These are phyloP conservation scores for Stevia rebaudiana DNA, from an alignment of 140 eudicot genomes.

Conservation along the genomic window DNA sequence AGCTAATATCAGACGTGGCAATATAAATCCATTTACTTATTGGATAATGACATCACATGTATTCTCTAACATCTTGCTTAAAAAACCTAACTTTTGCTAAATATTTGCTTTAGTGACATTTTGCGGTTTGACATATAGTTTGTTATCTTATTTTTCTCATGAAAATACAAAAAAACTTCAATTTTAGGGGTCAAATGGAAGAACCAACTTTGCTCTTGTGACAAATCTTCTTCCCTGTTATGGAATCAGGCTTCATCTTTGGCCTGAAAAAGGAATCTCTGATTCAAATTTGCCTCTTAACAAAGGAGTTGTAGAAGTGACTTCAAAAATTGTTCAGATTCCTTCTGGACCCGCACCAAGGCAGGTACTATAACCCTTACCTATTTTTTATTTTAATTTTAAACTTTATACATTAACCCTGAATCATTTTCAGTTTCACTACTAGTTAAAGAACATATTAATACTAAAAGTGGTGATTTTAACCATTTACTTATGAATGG, in stretches of 20 bases:
- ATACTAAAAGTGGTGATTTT: not conserved
- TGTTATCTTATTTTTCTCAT: not conserved
- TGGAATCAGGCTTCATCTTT: slow-evolving; percentile 90
- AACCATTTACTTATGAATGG: not conserved
- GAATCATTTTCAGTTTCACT: not conserved
- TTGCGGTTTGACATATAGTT: slow-evolving; percentile 5
- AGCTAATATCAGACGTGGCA: not conserved
- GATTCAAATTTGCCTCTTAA: slow-evolving; percentile 41
- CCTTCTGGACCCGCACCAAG: slow-evolving; percentile 99
- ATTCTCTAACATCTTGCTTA: not conserved
- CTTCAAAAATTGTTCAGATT: slow-evolving; percentile 69
- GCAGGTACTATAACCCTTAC: slow-evolving; percentile 61
- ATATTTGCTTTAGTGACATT: not conserved
- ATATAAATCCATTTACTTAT: not conserved
- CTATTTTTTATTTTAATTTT: not conserved
- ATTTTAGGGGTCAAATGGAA: slow-evolving; percentile 71
- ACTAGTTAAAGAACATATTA: not conserved
- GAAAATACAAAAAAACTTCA: not conserved
- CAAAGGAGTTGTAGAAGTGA: slow-evolving; percentile 71
- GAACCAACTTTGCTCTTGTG: slow-evolving; percentile 71
- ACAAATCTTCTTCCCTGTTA: slow-evolving; percentile 94
- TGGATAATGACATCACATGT: not conserved
- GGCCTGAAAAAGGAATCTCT: slow-evolving; percentile 82
- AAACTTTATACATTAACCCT: not conserved
- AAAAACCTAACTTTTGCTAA: not conserved